phyloP scores from a whole-genome alignment of 2,329 filamentous ascomycete genomes.

The Didymella lethalis region DNA sequence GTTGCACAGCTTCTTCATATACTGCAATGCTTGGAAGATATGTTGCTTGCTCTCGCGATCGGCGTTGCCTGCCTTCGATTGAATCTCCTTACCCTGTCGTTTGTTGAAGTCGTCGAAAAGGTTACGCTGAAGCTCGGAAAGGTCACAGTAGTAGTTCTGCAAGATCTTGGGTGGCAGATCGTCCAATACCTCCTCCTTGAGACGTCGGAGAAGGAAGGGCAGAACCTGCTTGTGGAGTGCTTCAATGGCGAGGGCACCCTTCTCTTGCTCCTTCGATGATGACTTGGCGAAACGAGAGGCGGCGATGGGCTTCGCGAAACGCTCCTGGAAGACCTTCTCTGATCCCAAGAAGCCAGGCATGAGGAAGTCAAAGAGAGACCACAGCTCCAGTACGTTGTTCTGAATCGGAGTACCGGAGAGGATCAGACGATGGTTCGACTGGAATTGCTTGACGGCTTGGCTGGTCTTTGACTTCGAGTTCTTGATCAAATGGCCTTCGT shows the following conservation, averaged over 20 bases:
- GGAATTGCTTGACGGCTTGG: slow-evolving; percentile 85
- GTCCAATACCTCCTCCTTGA: slow-evolving; percentile 97
- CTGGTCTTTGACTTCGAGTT: slow-evolving; percentile 98
- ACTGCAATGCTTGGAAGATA: slow-evolving; percentile 98
- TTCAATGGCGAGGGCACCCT: slow-evolving; percentile 93
- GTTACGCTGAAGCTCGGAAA: slow-evolving; percentile 92
- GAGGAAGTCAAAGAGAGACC: slow-evolving; percentile 97
- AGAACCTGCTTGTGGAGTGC: slow-evolving; percentile 98
- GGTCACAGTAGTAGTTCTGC: slow-evolving; percentile 99
- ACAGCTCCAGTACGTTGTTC: slow-evolving; percentile 95
- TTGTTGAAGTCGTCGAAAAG: slow-evolving; percentile 96
- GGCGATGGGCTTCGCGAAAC: slow-evolving; percentile 93
- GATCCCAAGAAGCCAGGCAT: slow-evolving; percentile 98
- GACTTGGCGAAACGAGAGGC: slow-evolving; percentile 96
- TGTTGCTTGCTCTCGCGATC: slow-evolving; percentile 97
- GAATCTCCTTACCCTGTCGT: slow-evolving; percentile 88
- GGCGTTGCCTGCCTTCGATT: slow-evolving; percentile 76
- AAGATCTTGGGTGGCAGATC: slow-evolving; percentile 97
- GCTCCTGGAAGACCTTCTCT: slow-evolving; percentile 95
- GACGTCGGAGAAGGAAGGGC: slow-evolving; percentile 90
- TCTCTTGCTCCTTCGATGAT: slow-evolving; percentile 97
- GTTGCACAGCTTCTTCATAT: slow-evolving; percentile 99
- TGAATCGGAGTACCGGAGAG: slow-evolving; percentile 97
- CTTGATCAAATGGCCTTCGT: slow-evolving; percentile 98
- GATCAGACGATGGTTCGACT: slow-evolving; percentile 93